These are phyloP conservation scores for Taphrina pruni DNA, from an alignment of 1,139 yeast genomes.

Conservation along the genomic window DNA sequence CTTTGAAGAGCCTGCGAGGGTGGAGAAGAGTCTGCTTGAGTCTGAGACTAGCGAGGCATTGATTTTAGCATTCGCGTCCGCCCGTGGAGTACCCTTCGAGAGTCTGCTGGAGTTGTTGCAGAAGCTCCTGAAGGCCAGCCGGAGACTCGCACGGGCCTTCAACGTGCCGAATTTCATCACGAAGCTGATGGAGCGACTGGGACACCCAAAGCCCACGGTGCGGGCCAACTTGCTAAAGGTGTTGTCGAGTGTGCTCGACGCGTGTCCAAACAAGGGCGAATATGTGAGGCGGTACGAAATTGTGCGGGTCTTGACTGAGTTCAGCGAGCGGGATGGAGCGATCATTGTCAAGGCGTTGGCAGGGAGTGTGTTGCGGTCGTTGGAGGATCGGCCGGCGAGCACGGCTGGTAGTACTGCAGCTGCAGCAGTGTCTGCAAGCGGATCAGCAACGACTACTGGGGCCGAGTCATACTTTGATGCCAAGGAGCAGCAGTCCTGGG, in stretches of 20 bases:
- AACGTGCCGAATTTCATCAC: conserved; percentile 44
- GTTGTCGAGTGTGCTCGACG: conserved; percentile 44
- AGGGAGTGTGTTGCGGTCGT: conserved; percentile 40
- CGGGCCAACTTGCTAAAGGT: conserved; percentile 47
- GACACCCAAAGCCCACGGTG: conserved; percentile 46
- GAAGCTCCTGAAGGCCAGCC: conserved; percentile 46
- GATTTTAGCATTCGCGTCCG: conserved; percentile 46
- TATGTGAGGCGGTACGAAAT: conserved; percentile 37
- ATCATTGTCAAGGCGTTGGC: conserved; percentile 46
- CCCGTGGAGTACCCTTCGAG: conserved; percentile 47
- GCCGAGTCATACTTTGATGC: conserved; percentile 15
- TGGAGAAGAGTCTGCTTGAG: conserved; percentile 47
- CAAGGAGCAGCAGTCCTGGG: conserved; percentile 29
- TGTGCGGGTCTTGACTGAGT: conserved; percentile 31
- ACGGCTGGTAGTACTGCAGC: too few species aligned
- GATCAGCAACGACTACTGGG: too few species aligned
- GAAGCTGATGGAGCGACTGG: conserved; percentile 45
- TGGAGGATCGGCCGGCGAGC: conserved; percentile 4
- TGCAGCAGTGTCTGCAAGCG: too few species aligned
- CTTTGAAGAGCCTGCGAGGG: conserved; percentile 50
- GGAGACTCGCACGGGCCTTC: conserved; percentile 45
- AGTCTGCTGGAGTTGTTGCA: conserved; percentile 48
- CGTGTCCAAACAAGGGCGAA: conserved; percentile 20
- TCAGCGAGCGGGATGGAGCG: conserved; percentile 43
- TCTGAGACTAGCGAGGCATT: conserved; percentile 45